Evolutionary conservation across 192 early-diverging fungal genomes (phyloP), one percentile per base, ranked within the genome.

Genomic region (Coemansia sp.): DNA sequence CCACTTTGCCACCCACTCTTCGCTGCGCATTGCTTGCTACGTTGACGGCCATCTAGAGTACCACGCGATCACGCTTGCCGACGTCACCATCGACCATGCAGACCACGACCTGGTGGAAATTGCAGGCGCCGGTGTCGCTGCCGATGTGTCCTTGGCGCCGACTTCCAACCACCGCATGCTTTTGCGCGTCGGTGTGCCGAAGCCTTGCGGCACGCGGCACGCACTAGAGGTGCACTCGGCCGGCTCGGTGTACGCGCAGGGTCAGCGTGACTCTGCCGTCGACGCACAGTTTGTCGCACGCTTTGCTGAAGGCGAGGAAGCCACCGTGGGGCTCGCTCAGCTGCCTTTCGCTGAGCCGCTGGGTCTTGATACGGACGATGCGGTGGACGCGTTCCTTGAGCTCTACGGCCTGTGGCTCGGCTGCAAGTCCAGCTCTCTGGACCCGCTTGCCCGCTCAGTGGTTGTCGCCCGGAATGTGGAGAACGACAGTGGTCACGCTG

Each of bases 371-470:
- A 64, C 61, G n/a, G 47, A 44, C 12, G 47, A 57, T 42, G 24
- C 60, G 25, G 23, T 39, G 2, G 47, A 40, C 13, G 64, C 71
- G 12, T 73, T 73, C 46, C 48, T 73, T 43, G 61, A 67, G 62
- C 54, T 73, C 19, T 73, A 68, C 38, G 71, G 71, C 1, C 67
- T 59, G 47, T 73, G 71, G 71, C 30, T 73, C 4, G 44, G 27
- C 19, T 39, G 40, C 25, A 21, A 12, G 30, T 4, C 4, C 2
- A 43, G 48, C 13, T 23, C 25, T 1, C 38, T 53, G 22, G 41
- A 50, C 22, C 19, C 37, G 3, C 21, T 6, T 2, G 37, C 12
- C 3, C 40, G 37, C 47, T 2, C 47, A 9, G 30, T 68, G 10
- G 51, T 18, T 39, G 14, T 67, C 15, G 34, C 41, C 21, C 0